A percentile compares a stretch with the other conserved stretches of the same genome.
Evolutionary conservation across 2,329 filamentous ascomycete species (phyloP).

Genomic region (Aureobasidium melanogenum): DNA sequence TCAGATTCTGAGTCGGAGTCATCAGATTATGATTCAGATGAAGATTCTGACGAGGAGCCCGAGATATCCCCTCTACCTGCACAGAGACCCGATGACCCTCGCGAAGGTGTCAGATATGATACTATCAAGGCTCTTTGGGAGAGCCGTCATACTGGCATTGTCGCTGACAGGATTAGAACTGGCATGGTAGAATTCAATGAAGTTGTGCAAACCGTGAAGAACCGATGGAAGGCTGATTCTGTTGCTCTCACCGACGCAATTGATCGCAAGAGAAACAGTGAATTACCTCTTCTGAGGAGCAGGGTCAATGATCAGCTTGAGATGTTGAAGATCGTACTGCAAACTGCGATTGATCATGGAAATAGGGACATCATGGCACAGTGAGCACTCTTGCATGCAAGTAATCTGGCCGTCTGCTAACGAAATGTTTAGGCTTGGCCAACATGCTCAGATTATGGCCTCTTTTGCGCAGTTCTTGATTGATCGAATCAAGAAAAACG

Average conservation of each 20-base stretch:
- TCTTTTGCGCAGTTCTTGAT: conserved; percentile 41
- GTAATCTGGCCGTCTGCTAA: background rate
- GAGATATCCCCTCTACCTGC: conserved; percentile 48
- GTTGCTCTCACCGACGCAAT: conserved; percentile 50
- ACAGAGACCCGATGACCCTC: conserved; percentile 42
- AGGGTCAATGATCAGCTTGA: conserved; percentile 50
- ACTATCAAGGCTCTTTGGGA: conserved; percentile 54
- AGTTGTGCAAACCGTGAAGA: conserved; percentile 49
- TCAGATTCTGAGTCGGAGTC: conserved; percentile 8
- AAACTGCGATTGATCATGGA: conserved; percentile 36
- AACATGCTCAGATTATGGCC: conserved; percentile 33
- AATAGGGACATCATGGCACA: conserved; percentile 38
- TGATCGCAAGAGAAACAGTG: conserved; percentile 45
- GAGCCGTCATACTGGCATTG: conserved; percentile 41
- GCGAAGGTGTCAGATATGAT: conserved; percentile 49
- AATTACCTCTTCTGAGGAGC: conserved; percentile 46
- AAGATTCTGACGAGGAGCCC: conserved; percentile 37
- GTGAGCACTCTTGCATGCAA: conserved; percentile 22
- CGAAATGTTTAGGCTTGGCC: conserved; percentile 15
- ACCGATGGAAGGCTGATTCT: conserved; percentile 52
- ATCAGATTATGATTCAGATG: conserved; percentile 18
- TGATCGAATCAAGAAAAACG: conserved; percentile 37
- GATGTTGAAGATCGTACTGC: conserved; percentile 44
- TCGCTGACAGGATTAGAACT: conserved; percentile 44
- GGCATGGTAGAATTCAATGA: conserved; percentile 51